Evolutionary conservation across 2,329 filamentous ascomycete genomes (phyloP).

Genomic region (Colletotrichum sp.): DNA sequence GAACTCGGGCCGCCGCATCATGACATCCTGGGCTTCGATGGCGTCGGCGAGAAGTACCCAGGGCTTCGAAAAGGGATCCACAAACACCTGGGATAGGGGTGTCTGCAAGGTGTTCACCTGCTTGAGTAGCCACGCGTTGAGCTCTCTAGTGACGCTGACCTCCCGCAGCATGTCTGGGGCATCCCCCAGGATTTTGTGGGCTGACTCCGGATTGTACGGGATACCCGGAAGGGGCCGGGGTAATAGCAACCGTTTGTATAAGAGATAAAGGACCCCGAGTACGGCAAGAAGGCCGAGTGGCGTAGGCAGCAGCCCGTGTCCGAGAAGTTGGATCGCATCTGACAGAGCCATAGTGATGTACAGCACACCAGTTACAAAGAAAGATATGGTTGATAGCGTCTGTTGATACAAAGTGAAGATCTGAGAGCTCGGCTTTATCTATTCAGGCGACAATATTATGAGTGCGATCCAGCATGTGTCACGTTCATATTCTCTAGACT

Average conservation of each 20-base stretch:
- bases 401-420: not conserved
- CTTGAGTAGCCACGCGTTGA: not conserved
- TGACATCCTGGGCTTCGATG: conserved; percentile 40
- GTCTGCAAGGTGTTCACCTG: conserved; percentile 33
- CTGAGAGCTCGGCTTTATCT: not conserved
- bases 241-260: not conserved
- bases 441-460: not conserved
- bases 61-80: conserved; percentile 45
- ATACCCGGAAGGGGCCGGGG: not conserved
- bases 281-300: not conserved
- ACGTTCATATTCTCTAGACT: not conserved
- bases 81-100: conserved; percentile 52
- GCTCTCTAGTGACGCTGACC: not conserved
- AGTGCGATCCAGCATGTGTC: not conserved
- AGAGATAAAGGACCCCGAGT: not conserved
- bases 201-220: not conserved
- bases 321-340: not conserved
- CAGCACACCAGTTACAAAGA: not conserved
- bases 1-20: conserved; percentile 48
- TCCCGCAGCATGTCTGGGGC: not conserved
- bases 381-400: not conserved
- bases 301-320: not conserved
- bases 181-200: not conserved
- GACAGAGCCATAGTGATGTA: not conserved
- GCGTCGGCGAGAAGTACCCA: conserved; percentile 46